phyloP scores from a whole-genome alignment of 176 grass and related monocot genomes.

The Oryza longistaminata region DNA sequence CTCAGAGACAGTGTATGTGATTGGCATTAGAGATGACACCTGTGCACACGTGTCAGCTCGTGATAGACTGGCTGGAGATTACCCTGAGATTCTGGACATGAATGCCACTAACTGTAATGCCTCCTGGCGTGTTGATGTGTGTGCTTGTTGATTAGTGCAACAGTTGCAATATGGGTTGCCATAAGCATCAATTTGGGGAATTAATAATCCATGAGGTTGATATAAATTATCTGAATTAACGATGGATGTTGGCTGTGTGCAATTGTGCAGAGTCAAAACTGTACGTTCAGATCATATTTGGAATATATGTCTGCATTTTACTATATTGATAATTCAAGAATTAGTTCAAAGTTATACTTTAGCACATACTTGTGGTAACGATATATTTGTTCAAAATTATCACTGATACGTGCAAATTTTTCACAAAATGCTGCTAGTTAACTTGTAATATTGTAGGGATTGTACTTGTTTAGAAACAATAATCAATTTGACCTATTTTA shows the following conservation, averaged over 20 bases:
- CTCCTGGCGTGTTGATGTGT: neutral
- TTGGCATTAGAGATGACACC: neutral
- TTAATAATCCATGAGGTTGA: neutral
- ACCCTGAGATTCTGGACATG: constrained; percentile 23
- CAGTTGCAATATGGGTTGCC: neutral
- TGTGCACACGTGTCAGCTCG: neutral
- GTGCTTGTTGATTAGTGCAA: neutral
- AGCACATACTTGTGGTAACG: no score
- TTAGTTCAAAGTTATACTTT: neutral
- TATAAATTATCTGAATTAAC: neutral
- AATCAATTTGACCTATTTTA: neutral
- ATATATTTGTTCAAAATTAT: no score
- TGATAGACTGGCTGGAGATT: neutral
- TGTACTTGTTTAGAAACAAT: neutral
- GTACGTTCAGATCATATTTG: neutral
- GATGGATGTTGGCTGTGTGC: neutral
- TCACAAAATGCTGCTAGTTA: neutral
- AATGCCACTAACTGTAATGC: constrained; percentile 22
- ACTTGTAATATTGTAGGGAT: neutral
- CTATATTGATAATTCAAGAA: neutral
- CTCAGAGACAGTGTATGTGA: neutral
- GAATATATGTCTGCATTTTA: neutral
- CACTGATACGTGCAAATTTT: no score
- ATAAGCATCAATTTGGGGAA: neutral
- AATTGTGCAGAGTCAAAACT: neutral